These are phyloP conservation scores for Epichloe uncinata DNA, from an alignment of 2,329 filamentous ascomycete species.

Conservation along the genomic window DNA sequence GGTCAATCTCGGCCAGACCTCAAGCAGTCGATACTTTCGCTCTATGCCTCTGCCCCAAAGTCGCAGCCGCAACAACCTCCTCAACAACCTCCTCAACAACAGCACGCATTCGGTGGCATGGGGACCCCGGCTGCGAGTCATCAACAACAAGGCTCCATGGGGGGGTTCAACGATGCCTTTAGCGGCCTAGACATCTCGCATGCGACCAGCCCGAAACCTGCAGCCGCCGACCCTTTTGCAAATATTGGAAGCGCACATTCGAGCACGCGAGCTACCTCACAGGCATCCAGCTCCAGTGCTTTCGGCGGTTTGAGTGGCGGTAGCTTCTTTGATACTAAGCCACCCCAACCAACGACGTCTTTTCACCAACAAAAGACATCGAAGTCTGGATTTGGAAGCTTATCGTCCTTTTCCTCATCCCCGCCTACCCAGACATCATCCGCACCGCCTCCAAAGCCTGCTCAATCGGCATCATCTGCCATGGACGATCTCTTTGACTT, in stretches of 20 bases:
- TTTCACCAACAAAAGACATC: slow-evolving; percentile 37
- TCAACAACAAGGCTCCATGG: slow-evolving; percentile 33
- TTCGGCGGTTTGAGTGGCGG: slow-evolving; percentile 53
- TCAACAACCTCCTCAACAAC: slow-evolving; percentile 22
- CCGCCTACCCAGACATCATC: slow-evolving; percentile 16
- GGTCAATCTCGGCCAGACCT: slow-evolving; percentile 76
- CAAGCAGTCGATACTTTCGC: slow-evolving; percentile 91
- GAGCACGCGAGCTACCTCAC: slow-evolving; percentile 20
- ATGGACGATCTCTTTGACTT: slow-evolving; percentile 78
- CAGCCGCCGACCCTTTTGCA: slow-evolving; percentile 43
- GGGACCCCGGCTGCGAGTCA: slow-evolving; percentile 41
- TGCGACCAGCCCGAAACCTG: slow-evolving; percentile 29
- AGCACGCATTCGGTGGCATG: slow-evolving; percentile 49
- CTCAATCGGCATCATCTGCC: slow-evolving; percentile 37
- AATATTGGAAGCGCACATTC: slow-evolving; percentile 32
- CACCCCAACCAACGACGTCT: slow-evolving; percentile 41
- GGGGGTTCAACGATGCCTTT: slow-evolving; percentile 74
- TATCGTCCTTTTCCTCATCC: slow-evolving; percentile 46
- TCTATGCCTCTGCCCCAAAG: slow-evolving; percentile 77
- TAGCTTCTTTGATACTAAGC: slow-evolving; percentile 68
- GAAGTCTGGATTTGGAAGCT: slow-evolving; percentile 51
- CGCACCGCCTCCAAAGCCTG: slow-evolving; percentile 25
- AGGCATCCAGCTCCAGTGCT: slow-evolving; percentile 24
- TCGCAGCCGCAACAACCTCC: too few species aligned
- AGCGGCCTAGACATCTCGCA: slow-evolving; percentile 31